phyloP scores from a whole-genome alignment of 768 basidiomycete species.

The Auriscalpium microsporum region DNA sequence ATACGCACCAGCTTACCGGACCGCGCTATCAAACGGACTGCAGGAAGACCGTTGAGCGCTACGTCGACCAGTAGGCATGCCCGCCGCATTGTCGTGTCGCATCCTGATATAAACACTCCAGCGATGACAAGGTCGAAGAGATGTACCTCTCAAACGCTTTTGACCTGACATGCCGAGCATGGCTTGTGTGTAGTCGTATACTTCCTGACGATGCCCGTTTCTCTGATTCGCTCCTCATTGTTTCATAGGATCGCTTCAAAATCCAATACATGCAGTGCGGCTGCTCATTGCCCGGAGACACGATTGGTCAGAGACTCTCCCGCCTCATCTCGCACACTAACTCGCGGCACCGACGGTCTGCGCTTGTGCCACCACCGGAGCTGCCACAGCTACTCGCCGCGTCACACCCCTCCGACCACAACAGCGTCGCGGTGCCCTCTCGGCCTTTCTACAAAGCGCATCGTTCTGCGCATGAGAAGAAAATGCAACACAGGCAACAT shows the following conservation, averaged over 20 bases:
- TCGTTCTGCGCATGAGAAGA: neutral
- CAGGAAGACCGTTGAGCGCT: constrained; percentile 32
- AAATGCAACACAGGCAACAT: too few relatives aligned
- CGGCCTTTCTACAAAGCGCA: constrained; percentile 6
- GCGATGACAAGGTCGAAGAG: constrained; percentile 44
- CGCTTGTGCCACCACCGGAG: constrained; percentile 24
- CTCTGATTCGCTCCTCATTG: neutral
- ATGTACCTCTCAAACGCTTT: constrained; percentile 34
- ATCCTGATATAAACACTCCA: constrained; percentile 15
- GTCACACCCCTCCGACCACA: constrained; percentile 52
- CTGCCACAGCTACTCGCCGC: constrained; percentile 33
- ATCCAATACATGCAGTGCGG: constrained; percentile 52
- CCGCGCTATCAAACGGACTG: constrained; percentile 39
- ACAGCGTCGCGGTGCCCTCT: constrained; percentile 31
- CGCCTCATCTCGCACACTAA: constrained; percentile 19
- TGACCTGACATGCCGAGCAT: constrained; percentile 42
- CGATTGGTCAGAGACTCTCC: constrained; percentile 33
- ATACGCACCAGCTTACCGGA: constrained; percentile 58
- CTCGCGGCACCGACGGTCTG: constrained; percentile 13
- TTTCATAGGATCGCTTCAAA: constrained; percentile 35
- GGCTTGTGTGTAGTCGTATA: constrained; percentile 27
- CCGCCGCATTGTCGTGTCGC: neutral
- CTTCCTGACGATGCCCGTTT: neutral
- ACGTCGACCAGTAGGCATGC: constrained; percentile 45
- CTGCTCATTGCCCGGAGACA: constrained; percentile 41